Evolutionary conservation across 2,329 filamentous ascomycete genomes (phyloP).

Genomic region (Aureobasidium sp.): DNA sequence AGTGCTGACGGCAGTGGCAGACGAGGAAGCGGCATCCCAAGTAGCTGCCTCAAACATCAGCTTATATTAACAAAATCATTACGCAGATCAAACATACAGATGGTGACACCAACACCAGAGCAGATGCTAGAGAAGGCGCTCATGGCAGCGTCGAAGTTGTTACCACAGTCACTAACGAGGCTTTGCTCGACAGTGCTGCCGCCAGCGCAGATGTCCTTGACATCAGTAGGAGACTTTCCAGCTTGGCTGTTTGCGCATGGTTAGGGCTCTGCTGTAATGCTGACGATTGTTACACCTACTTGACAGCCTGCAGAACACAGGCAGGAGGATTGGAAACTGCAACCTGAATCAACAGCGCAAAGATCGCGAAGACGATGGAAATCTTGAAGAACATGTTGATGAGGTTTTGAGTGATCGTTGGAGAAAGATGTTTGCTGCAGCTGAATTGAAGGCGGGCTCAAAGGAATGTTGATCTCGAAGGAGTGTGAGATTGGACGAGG

Average conservation of each 20-base stretch:
- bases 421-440: not conserved
- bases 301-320: slow-evolving; percentile 43
- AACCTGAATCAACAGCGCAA: slow-evolving; percentile 36
- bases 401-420: not conserved
- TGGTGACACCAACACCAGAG: slow-evolving; percentile 23
- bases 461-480: not conserved
- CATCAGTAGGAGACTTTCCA: slow-evolving; percentile 23
- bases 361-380: slow-evolving; percentile 33
- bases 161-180: slow-evolving; percentile 23
- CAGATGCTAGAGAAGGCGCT: slow-evolving; percentile 25
- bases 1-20: slow-evolving; percentile 1
- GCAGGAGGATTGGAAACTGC: slow-evolving; percentile 37
- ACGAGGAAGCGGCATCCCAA: slow-evolving; percentile 14
- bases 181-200: slow-evolving; percentile 21
- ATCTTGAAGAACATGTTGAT: slow-evolving; percentile 39
- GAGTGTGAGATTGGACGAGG: not conserved
- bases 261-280: not conserved
- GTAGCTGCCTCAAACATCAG: slow-evolving; percentile 1
- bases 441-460: not conserved
- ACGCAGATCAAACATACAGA: slow-evolving; percentile 18
- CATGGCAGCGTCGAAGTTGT: slow-evolving; percentile 21
- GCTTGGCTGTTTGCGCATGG: slow-evolving; percentile 17
- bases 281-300: slow-evolving; percentile 29
- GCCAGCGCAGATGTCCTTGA: slow-evolving; percentile 25
- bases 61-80: no score